A percentile compares a stretch with the other conserved stretches of the same genome.
These are phyloP conservation scores for Annona cherimola DNA, from an alignment of 164 flowering plant genomes.

Conservation along the genomic window DNA sequence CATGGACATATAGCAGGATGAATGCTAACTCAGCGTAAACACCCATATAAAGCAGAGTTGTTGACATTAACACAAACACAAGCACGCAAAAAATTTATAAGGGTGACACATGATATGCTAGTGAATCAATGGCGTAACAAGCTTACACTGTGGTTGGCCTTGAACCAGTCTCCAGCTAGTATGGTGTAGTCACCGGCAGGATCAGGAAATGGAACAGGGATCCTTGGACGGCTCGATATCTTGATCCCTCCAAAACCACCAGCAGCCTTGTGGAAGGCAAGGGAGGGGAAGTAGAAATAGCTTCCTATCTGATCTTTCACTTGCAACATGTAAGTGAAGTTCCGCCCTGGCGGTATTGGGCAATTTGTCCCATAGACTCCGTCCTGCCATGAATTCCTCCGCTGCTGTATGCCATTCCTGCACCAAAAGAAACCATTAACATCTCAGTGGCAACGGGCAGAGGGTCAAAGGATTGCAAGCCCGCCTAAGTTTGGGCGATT, in stretches of 20 bases:
- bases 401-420: slow-evolving; percentile 95
- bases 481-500: too few species aligned
- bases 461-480: too few species aligned
- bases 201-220: slow-evolving; percentile 87
- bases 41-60: not conserved
- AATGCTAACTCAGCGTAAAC: too few species aligned
- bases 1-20: too few species aligned
- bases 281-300: slow-evolving; percentile 84
- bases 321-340: slow-evolving; percentile 84
- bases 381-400: slow-evolving; percentile 96
- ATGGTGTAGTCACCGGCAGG: slow-evolving; percentile 75
- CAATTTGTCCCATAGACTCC: slow-evolving; percentile 86
- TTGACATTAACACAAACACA: not conserved
- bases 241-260: slow-evolving; percentile 82
- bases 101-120: not conserved
- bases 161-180: slow-evolving; percentile 92
- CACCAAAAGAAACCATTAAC: not conserved
- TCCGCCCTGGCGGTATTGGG: slow-evolving; percentile 85
- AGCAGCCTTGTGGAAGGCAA: slow-evolving; percentile 80
- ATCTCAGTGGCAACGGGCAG: too few species aligned
- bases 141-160: slow-evolving; percentile 60
- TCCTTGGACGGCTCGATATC: slow-evolving; percentile 70
- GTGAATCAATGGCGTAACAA: not conserved
- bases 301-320: slow-evolving; percentile 92
- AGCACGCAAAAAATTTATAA: not conserved